Evolutionary conservation across 768 basidiomycete genomes (phyloP).

Genomic region (Trametes cingulata): DNA sequence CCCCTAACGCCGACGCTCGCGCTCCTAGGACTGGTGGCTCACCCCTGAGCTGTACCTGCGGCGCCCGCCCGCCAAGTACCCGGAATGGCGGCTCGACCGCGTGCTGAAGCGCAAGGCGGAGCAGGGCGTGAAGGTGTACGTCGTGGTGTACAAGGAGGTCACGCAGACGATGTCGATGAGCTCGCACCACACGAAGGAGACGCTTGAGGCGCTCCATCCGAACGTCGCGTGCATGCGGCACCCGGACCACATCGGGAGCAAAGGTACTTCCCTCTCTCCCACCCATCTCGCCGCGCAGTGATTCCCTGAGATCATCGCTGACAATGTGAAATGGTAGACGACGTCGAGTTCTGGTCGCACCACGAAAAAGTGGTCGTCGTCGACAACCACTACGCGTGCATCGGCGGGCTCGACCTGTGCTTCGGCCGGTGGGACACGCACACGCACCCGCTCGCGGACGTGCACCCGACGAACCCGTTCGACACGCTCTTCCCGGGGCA

Average conservation of each 20-base stretch:
- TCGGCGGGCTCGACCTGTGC: constrained; percentile 95
- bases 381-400: constrained; percentile 81
- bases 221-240: constrained; percentile 91
- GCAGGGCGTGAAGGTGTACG: constrained; percentile 88
- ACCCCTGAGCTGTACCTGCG: constrained; percentile 94
- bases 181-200: constrained; percentile 83
- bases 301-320: too few relatives aligned
- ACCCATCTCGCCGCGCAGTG: too few relatives aligned
- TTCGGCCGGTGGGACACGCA: constrained; percentile 98
- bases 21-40: constrained; percentile 83
- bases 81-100: constrained; percentile 87
- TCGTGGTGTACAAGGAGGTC: constrained; percentile 96
- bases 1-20: background rate
- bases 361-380: constrained; percentile 91
- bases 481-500: constrained; percentile 89
- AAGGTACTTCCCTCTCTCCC: too few relatives aligned
- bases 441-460: constrained; percentile 87
- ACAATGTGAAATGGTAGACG: constrained; percentile 44
- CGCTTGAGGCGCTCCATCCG: constrained; percentile 78
- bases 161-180: constrained; percentile 90
- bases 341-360: constrained; percentile 87
- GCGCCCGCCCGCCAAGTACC: constrained; percentile 82
- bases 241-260: constrained; percentile 85
- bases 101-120: constrained; percentile 86
- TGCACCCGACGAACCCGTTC: constrained; percentile 82